Evolutionary conservation across 2,329 filamentous ascomycete species (phyloP).

Genomic region (Xylariomycetidae sp.): DNA sequence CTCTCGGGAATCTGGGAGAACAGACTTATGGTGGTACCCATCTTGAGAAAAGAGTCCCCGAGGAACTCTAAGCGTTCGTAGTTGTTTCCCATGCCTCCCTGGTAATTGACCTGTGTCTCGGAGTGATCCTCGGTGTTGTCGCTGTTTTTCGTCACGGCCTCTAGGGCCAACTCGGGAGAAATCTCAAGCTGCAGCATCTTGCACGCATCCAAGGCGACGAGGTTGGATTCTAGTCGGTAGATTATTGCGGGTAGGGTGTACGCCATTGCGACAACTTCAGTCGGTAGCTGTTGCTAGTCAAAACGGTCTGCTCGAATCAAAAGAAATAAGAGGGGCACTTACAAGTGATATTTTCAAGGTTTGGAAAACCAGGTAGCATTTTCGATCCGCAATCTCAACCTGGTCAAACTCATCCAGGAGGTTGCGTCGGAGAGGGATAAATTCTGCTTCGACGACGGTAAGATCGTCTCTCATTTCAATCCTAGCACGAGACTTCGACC

Average conservation of each 20-base stretch:
- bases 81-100: slow-evolving; percentile 84
- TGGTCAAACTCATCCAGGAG: slow-evolving; percentile 64
- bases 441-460: slow-evolving; percentile 71
- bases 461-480: slow-evolving; percentile 60
- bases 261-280: slow-evolving; percentile 63
- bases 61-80: slow-evolving; percentile 94
- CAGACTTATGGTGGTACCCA: slow-evolving; percentile 85
- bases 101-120: slow-evolving; percentile 63
- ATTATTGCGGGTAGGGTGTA: slow-evolving; percentile 79
- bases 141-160: slow-evolving; percentile 89
- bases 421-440: slow-evolving; percentile 74
- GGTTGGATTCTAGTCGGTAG: slow-evolving; percentile 71
- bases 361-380: slow-evolving; percentile 68
- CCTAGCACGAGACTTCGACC: slow-evolving; percentile 49
- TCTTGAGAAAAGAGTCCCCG: slow-evolving; percentile 90
- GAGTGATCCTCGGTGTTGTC: slow-evolving; percentile 73
- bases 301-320: slow-evolving; percentile 1
- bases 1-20: slow-evolving; percentile 71
- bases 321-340: slow-evolving; percentile 37
- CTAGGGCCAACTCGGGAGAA: slow-evolving; percentile 65
- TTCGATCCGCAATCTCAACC: slow-evolving; percentile 39
- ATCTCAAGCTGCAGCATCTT: slow-evolving; percentile 58
- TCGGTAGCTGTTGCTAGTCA: slow-evolving; percentile 50
- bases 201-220: slow-evolving; percentile 75
- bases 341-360: slow-evolving; percentile 71